Conservation (phyloP, 441 rosid species). For the Biscutella laevigata region DNA sequence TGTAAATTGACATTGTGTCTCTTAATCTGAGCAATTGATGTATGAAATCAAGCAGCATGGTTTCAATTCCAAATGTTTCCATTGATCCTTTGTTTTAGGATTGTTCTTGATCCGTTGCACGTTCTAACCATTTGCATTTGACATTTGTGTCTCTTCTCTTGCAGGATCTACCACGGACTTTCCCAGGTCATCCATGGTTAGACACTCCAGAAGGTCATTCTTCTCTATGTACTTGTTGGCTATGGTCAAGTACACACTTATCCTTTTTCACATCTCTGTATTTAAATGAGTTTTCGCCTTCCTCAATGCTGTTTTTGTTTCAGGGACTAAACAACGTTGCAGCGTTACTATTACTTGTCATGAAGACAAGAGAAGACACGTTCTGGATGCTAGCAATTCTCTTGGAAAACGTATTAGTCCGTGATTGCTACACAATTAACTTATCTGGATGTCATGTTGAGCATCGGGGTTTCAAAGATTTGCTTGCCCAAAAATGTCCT, state of each 20-base stretch:
- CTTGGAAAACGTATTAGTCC: slow-evolving; percentile 84
- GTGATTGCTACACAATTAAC: slow-evolving; percentile 88
- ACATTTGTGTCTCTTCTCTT: slow-evolving; percentile 5
- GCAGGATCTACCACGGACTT: slow-evolving; percentile 93
- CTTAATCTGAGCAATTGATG: too few species aligned
- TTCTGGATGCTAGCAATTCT: slow-evolving; percentile 98
- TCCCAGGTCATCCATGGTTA: slow-evolving; percentile 98
- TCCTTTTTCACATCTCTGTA: neutral
- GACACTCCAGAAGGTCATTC: slow-evolving; percentile 97
- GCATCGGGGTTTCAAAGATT: slow-evolving; percentile 90
- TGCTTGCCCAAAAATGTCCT: slow-evolving; percentile 76
- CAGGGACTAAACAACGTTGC: slow-evolving; percentile 96
- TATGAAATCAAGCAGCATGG: neutral
- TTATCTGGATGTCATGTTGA: slow-evolving; percentile 96
- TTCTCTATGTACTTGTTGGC: slow-evolving; percentile 84
- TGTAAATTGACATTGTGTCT: too few species aligned
- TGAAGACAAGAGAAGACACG: slow-evolving; percentile 98
- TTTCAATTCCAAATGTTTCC: neutral
- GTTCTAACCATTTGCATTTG: neutral
- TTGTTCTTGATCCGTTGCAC: neutral
- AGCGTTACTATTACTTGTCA: slow-evolving; percentile 83
- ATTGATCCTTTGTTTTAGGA: neutral
- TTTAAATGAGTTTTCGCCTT: neutral
- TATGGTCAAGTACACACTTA: slow-evolving; percentile 71
- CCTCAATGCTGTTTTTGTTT: slow-evolving; percentile 8